These are phyloP conservation scores for Pestalotiopsis sp. DNA, from an alignment of 2,329 filamentous ascomycete species.

Conservation along the genomic window DNA sequence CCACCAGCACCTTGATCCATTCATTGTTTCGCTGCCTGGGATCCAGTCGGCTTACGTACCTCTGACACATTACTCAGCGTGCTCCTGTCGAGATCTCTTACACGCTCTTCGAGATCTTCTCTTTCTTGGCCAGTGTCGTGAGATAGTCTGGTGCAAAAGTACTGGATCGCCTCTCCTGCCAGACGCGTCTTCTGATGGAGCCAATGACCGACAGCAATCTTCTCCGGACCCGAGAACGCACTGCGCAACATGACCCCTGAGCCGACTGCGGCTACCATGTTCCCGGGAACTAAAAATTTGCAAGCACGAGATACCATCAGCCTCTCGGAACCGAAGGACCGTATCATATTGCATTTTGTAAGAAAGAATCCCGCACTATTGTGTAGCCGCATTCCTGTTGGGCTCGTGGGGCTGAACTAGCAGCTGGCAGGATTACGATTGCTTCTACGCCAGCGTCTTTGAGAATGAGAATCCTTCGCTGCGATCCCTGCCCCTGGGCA, in stretches of 20 bases:
- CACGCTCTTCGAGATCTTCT: not conserved
- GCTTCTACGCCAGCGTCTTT: slow-evolving; percentile 92
- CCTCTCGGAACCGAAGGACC: slow-evolving; percentile 1
- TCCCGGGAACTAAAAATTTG: not conserved
- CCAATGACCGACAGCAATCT: not conserved
- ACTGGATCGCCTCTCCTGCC: not conserved
- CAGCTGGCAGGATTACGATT: slow-evolving; percentile 70
- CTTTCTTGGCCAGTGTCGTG: not conserved
- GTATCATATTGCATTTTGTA: slow-evolving; percentile 14
- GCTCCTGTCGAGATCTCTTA: not conserved
- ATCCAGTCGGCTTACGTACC: not conserved
- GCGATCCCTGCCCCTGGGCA: slow-evolving; percentile 73
- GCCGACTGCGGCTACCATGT: not conserved
- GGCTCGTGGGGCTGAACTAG: not conserved
- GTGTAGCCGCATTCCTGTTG: not conserved
- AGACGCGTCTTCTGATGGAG: not conserved
- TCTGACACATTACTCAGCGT: not conserved
- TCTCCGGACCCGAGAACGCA: not conserved
- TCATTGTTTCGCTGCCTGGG: not conserved
- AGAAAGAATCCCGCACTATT: not conserved
- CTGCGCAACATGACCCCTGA: not conserved
- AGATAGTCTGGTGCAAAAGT: not conserved
- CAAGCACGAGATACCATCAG: not conserved
- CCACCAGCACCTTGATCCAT: not conserved
- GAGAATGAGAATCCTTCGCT: slow-evolving; percentile 79